These are phyloP conservation scores for Sideroxylon spinosum DNA, from an alignment of 179 eudicot species.

Conservation along the genomic window DNA sequence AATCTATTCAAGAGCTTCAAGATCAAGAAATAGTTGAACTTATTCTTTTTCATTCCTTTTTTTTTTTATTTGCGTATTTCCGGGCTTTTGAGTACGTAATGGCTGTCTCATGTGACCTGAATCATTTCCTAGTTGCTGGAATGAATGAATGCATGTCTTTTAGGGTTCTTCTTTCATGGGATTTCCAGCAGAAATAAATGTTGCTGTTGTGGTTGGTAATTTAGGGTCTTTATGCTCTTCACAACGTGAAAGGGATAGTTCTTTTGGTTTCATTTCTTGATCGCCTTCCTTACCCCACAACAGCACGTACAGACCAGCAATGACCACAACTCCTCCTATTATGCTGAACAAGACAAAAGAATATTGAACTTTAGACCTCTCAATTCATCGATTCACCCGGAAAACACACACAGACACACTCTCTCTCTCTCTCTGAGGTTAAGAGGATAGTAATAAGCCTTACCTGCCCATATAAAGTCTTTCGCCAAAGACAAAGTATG, in stretches of 20 bases:
- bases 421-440: background rate
- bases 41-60: background rate
- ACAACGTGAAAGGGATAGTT: conserved; percentile 8
- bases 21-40: background rate
- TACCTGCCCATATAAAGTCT: conserved; percentile 71
- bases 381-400: background rate
- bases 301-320: conserved; percentile 58
- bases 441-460: background rate
- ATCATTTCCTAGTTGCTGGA: background rate
- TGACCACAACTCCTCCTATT: conserved; percentile 50
- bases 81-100: background rate
- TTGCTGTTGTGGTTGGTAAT: background rate
- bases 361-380: background rate
- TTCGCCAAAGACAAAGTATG: conserved; percentile 67
- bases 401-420: too few species aligned
- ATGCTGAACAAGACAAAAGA: conserved; percentile 34
- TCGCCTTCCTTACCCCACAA: conserved; percentile 73
- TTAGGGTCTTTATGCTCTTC: conserved; percentile 12
- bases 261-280: conserved; percentile 12
- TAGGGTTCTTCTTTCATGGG: conserved; percentile 23
- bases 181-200: background rate
- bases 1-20: background rate
- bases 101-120: background rate
- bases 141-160: background rate
- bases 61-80: background rate